Conservation (phyloP, 306 rosid species). For the Luffa aegyptiaca region DNA sequence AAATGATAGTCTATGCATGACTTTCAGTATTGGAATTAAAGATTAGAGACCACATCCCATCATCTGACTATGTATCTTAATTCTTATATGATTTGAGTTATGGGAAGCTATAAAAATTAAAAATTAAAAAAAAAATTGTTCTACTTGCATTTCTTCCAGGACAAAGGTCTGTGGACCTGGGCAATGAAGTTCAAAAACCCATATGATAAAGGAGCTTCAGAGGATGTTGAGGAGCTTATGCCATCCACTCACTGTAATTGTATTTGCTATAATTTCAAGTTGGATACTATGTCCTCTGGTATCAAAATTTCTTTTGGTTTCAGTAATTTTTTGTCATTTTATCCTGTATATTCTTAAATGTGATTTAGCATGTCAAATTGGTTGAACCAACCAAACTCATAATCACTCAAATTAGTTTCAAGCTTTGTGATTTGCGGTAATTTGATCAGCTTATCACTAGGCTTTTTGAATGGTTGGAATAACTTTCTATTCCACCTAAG, state of each 20-base stretch:
- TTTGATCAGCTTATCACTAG: too few relatives aligned
- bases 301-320: too few relatives aligned
- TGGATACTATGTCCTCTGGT: background rate
- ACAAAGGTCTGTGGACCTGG: background rate
- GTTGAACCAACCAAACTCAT: too few relatives aligned
- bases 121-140: background rate
- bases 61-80: background rate
- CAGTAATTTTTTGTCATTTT: too few relatives aligned
- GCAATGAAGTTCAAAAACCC: constrained; percentile 6
- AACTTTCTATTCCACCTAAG: too few relatives aligned
- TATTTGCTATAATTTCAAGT: background rate
- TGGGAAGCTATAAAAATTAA: background rate
- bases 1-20: background rate
- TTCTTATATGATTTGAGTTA: background rate
- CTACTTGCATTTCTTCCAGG: constrained; percentile 1
- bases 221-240: constrained; percentile 25
- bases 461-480: too few relatives aligned
- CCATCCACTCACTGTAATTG: background rate
- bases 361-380: too few relatives aligned
- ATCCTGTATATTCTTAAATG: too few relatives aligned
- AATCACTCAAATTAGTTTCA: too few relatives aligned
- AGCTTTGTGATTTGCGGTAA: too few relatives aligned
- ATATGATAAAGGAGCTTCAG: constrained; percentile 22
- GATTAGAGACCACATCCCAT: too few relatives aligned
- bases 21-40: background rate